phyloP scores from a whole-genome alignment of 345 rosid genomes.

The Diplotaxis tenuifolia region DNA sequence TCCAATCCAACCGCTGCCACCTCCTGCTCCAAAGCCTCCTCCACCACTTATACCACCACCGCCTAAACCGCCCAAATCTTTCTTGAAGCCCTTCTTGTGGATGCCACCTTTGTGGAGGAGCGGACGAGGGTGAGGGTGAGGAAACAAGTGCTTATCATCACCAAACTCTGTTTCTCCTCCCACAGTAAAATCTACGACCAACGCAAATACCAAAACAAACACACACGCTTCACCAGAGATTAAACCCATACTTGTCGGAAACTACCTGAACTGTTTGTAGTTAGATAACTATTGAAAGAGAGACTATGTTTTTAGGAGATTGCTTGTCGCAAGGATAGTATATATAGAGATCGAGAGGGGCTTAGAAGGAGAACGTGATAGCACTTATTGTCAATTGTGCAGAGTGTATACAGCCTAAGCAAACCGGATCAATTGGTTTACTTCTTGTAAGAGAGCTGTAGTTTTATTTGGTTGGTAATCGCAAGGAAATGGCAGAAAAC shows the following conservation, averaged over 20 bases:
- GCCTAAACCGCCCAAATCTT: conserved; percentile 26
- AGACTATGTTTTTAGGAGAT: neutral
- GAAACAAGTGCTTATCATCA: conserved; percentile 32
- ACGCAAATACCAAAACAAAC: conserved; percentile 30
- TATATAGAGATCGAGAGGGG: neutral
- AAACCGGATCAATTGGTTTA: neutral
- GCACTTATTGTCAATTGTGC: neutral
- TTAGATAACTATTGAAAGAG: neutral
- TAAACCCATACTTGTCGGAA: conserved; percentile 13
- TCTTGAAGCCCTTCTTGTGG: conserved; percentile 34
- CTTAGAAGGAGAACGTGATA: neutral
- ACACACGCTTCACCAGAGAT: conserved; percentile 8
- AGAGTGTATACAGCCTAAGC: neutral
- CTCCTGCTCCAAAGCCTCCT: conserved; percentile 34
- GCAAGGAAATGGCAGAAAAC: neutral
- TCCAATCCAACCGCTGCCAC: too few species aligned
- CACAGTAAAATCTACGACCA: conserved; percentile 9
- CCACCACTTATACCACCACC: conserved; percentile 26
- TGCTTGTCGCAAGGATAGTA: conserved; percentile 13
- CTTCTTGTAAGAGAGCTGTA: too few species aligned
- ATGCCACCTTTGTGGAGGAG: conserved; percentile 28
- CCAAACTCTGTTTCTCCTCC: conserved; percentile 22
- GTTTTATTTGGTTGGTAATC: neutral
- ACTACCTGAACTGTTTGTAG: neutral
- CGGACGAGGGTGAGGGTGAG: conserved; percentile 35